Evolutionary conservation across 768 basidiomycete species (phyloP).

Genomic region (Tricholoma bakamatsutake): DNA sequence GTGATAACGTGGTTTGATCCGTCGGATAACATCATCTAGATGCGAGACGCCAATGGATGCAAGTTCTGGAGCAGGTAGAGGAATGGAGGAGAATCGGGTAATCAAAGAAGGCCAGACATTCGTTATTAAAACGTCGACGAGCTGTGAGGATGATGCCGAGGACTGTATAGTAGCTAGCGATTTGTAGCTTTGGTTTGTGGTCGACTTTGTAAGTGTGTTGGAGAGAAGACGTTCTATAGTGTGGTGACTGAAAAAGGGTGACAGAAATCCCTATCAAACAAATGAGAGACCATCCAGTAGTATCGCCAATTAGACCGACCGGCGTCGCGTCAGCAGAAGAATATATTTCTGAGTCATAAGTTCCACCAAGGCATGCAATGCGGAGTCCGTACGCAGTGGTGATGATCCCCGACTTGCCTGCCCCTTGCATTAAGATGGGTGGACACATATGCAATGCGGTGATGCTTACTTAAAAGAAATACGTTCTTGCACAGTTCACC

Average conservation of each 20-base stretch:
- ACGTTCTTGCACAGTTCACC: slow-evolving; percentile 82
- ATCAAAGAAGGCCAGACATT: slow-evolving; percentile 72
- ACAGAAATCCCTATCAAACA: slow-evolving; percentile 59
- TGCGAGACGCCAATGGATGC: slow-evolving; percentile 43
- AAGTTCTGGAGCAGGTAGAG: slow-evolving; percentile 43
- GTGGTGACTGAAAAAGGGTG: slow-evolving; percentile 67
- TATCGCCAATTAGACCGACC: slow-evolving; percentile 32
- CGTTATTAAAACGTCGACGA: slow-evolving; percentile 77
- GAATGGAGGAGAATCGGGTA: slow-evolving; percentile 50
- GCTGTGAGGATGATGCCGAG: slow-evolving; percentile 51
- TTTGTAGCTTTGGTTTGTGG: slow-evolving; percentile 43
- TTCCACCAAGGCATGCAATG: slow-evolving; percentile 82
- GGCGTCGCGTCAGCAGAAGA: slow-evolving; percentile 55
- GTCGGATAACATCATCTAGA: slow-evolving; percentile 57
- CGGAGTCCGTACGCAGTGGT: slow-evolving; percentile 75
- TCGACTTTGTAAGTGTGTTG: slow-evolving; percentile 55
- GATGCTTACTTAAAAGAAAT: slow-evolving; percentile 72
- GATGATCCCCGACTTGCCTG: slow-evolving; percentile 78
- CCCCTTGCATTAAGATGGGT: slow-evolving; percentile 4
- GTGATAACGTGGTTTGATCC: slow-evolving; percentile 81
- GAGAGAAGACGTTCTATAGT: slow-evolving; percentile 69
- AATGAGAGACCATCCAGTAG: slow-evolving; percentile 3
- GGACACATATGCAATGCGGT: background rate
- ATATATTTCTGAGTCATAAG: slow-evolving; percentile 60
- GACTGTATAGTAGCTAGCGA: slow-evolving; percentile 68